Evolutionary conservation across 2,329 filamentous ascomycete species (phyloP), one percentile per base, ranked within the genome.

Genomic region (Penicillium digitatum): DNA sequence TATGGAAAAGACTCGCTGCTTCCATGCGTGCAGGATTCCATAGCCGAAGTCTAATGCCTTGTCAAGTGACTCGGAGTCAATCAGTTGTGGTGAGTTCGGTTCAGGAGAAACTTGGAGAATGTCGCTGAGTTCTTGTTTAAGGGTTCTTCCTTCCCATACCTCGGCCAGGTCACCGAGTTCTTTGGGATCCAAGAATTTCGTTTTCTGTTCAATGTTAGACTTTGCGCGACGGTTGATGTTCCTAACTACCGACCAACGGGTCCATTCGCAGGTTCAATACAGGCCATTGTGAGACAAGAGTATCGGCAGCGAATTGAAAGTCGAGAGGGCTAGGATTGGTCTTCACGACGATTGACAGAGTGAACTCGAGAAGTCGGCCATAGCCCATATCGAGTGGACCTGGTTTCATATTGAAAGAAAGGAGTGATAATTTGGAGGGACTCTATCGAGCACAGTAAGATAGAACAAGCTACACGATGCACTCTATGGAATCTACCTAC

Each of bases 291-390:
- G 35, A 52, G 4, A 52, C 42, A 4, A 55, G 53, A 3, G 53
- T 55, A 39, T 55, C 53, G n/a, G 53, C 48, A 3, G 53, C 53
- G 5, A 55, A 55, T 14, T 55, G 48, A 29, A 55, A 55, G 14
- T 55, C 53, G 8, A 55, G 46, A 26, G 53, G 40, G 24, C 53
- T 55, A 6, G 53, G 53, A 7, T 31, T 52, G 6, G 34, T 46
- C 16, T 9, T 47, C 20, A 55, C 53, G 11, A 55, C 18, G 9
- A 55, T 35, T n/a, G 53, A 52, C 2, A 55, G 14, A 8, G 34
- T 47, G 12, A 52, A 55, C 31, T 55, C 53, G 22, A 55, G 35
- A 14, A 42, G 48, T 10, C 53, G 48, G 34, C 42, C 48, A 52
- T 46, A 46, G 32, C 53, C 53, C 53, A 55, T 35, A 31, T 55